Base-by-base conservation (phyloP, 176 grass and related monocot species). In the Hsuehochloa calcarea region DNA sequence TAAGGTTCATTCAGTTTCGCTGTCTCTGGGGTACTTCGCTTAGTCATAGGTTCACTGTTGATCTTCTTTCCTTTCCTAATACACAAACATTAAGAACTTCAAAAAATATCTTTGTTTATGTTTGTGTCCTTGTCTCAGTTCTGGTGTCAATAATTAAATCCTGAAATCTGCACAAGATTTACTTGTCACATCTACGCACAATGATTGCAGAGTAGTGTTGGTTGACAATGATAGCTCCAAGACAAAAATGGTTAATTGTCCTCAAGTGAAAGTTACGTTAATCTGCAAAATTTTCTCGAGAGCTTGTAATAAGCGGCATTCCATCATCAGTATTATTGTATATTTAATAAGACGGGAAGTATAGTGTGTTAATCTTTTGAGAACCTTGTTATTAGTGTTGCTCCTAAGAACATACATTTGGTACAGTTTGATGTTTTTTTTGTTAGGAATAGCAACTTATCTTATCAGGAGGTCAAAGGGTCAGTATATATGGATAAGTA, bases 141-240 rank as follows among this genome's bases (percentile, higher is more conserved):
- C n/a, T 72, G 20, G 20, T 44, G 14, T 55, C 10, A 73, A 87
- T 55, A 25, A 74, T 65, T n/a, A 70, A 8, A 13, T 41, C 15
- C n/a, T 75, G 5, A 47, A 80, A 44, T 47, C 16, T 76, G 17
- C 14, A 26, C 12, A 70, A 75, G 35, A 79, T 37, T 72, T 23
- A 40, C 64, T 78, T 72, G 35, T 60, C 74, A 66, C 40, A 65
- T 85, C n/a, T 34, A 16, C 10, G 29, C 19, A 55, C 25, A 26
- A 10, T 63, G 64, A 81, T 81, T 76, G 41, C 40, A 68, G 11
- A 80, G n/a, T 43, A 81, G 17, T 71, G 49, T n/a, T 68, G 29
- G 29, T 58, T 75, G 69, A 85, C 40, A 80, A 61, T 5, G 76
- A 85, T n/a, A 15, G 16, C 66, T 65, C 26, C 44, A n/a, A 5